Evolutionary conservation across 176 grass and related monocot genomes (phyloP).

Genomic region (Olyra latifolia): DNA sequence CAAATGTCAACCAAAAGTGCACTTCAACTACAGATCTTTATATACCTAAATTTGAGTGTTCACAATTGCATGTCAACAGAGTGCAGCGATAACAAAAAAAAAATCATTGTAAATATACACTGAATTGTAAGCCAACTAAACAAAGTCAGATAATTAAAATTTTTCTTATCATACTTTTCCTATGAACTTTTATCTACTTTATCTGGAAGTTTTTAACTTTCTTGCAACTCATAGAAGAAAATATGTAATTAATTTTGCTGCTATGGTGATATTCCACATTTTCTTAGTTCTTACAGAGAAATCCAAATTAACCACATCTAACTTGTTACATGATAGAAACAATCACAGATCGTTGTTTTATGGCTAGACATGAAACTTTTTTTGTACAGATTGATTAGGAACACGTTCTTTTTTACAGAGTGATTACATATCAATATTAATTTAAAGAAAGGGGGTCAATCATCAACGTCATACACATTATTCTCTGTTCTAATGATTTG

Average conservation of each 20-base stretch:
- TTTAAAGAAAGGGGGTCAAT: not conserved
- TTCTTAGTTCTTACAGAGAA: not conserved
- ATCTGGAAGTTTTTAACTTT: not conserved
- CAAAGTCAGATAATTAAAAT: not conserved
- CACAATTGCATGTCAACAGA: conserved; percentile 3
- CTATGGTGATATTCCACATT: not conserved
- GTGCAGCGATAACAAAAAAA: not conserved
- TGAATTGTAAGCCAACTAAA: not conserved
- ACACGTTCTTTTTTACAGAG: not conserved
- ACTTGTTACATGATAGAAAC: not conserved
- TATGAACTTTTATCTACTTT: not conserved
- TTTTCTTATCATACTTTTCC: not conserved
- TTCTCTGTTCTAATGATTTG: conserved; percentile 14
- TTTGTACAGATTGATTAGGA: not conserved
- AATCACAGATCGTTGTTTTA: not conserved
- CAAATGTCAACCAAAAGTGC: not conserved
- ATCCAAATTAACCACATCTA: not conserved
- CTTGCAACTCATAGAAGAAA: not conserved
- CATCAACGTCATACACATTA: not conserved
- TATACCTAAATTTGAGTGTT: not conserved
- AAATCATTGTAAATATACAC: not conserved
- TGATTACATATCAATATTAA: not conserved
- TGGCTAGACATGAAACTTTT: not conserved
- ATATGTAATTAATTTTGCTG: not conserved
- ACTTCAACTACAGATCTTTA: not conserved